Conservation (phyloP, 2,329 filamentous ascomycete genomes). For the Talaromyces albobiverticillius region DNA sequence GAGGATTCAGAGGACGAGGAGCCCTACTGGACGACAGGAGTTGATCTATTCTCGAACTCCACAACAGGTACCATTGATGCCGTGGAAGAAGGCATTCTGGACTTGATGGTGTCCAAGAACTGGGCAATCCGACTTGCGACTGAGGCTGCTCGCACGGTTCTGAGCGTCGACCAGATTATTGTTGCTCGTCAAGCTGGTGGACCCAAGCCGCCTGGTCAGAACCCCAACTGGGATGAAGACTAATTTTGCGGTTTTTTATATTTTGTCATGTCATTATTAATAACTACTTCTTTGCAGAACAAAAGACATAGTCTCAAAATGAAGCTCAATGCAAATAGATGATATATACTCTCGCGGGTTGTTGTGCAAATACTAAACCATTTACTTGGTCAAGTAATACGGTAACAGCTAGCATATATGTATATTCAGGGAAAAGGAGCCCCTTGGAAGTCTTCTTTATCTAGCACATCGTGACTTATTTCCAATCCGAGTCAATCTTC, state of each 20-base stretch:
- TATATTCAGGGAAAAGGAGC: no score
- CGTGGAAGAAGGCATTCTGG: slow-evolving; percentile 82
- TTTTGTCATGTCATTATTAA: slow-evolving; percentile 12
- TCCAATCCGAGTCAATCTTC: no score
- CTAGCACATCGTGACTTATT: no score
- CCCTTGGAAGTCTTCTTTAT: no score
- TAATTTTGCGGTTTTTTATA: slow-evolving; percentile 25
- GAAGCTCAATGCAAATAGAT: slow-evolving; percentile 7
- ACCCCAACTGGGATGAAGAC: slow-evolving; percentile 74
- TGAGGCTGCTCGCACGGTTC: slow-evolving; percentile 86
- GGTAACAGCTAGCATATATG: no score
- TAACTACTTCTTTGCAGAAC: background rate
- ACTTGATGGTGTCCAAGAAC: slow-evolving; percentile 85
- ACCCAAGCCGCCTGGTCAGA: slow-evolving; percentile 92
- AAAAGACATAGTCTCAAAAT: slow-evolving; percentile 3
- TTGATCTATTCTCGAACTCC: slow-evolving; percentile 89
- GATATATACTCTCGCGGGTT: background rate
- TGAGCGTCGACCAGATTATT: slow-evolving; percentile 98
- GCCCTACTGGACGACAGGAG: slow-evolving; percentile 84
- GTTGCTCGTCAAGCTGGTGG: slow-evolving; percentile 95
- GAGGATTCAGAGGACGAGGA: slow-evolving; percentile 55
- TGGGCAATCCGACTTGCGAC: slow-evolving; percentile 98
- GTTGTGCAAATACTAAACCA: background rate
- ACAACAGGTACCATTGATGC: slow-evolving; percentile 80
- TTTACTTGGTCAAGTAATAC: no score